phyloP scores from a whole-genome alignment of 2,329 filamentous ascomycete species.

The Aspergillus ochraceus region DNA sequence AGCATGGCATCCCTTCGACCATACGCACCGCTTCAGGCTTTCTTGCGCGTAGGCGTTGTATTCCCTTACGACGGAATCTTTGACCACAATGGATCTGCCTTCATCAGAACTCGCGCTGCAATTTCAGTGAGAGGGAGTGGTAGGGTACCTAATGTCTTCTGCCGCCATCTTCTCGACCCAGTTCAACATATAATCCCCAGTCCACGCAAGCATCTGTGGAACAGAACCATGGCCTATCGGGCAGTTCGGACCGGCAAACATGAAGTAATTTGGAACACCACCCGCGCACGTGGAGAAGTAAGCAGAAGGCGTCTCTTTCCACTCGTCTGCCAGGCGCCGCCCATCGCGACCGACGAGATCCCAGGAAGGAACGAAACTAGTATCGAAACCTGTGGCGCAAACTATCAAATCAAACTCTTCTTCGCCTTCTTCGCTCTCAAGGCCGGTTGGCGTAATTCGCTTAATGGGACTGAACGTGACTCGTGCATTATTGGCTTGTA shows the following conservation, averaged over 20 bases:
- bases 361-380: slow-evolving; percentile 38
- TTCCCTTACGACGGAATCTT: slow-evolving; percentile 16
- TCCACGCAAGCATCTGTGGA: slow-evolving; percentile 14
- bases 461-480: slow-evolving; percentile 23
- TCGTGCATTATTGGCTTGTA: slow-evolving; percentile 24
- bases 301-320: slow-evolving; percentile 20
- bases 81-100: slow-evolving; percentile 15
- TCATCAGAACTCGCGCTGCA: neutral
- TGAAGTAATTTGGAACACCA: slow-evolving; percentile 31
- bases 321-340: slow-evolving; percentile 21
- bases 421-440: slow-evolving; percentile 17
- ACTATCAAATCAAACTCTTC: slow-evolving; percentile 32
- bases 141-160: slow-evolving; percentile 17
- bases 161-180: slow-evolving; percentile 28
- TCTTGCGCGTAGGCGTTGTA: slow-evolving; percentile 24
- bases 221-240: slow-evolving; percentile 25
- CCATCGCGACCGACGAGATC: slow-evolving; percentile 32
- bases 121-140: too few species aligned
- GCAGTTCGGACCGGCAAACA: slow-evolving; percentile 26
- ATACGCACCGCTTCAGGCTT: slow-evolving; percentile 24
- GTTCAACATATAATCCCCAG: slow-evolving; percentile 27
- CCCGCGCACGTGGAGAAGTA: slow-evolving; percentile 25
- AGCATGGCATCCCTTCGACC: slow-evolving; percentile 26
- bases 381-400: slow-evolving; percentile 46
- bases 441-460: slow-evolving; percentile 20